A percentile compares a stretch with the other conserved stretches of the same genome.
Conservation (phyloP, 345 rosid species). For the rapeseed (Brassica napus) region Da-Ae NC_063445.1:4473501-4474000, state of each 20-base stretch:
- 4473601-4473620: conserved; percentile 35
- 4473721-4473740: conserved; percentile 69
- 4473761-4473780: conserved; percentile 63
- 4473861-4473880: conserved; percentile 66
- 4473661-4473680: background rate
- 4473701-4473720: conserved; percentile 36
- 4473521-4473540: conserved; percentile 55
- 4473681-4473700: background rate
- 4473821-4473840: background rate
- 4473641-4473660: conserved; percentile 56
- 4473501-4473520: conserved; percentile 62
- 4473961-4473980: conserved; percentile 64
- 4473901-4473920: conserved; percentile 67
- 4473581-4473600: conserved; percentile 28
- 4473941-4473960: conserved; percentile 72
- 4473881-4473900: conserved; percentile 42
- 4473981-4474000: conserved; percentile 25
- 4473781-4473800: background rate
- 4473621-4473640: conserved; percentile 69
- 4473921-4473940: conserved; percentile 61
- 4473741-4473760: conserved; percentile 76
- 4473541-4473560: conserved; percentile 40
- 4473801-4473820: background rate
- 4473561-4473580: conserved; percentile 32
- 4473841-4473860: conserved; percentile 66